Conservation (phyloP, 352 stramenopile genomes). For the Pythium folliculosum region DNA sequence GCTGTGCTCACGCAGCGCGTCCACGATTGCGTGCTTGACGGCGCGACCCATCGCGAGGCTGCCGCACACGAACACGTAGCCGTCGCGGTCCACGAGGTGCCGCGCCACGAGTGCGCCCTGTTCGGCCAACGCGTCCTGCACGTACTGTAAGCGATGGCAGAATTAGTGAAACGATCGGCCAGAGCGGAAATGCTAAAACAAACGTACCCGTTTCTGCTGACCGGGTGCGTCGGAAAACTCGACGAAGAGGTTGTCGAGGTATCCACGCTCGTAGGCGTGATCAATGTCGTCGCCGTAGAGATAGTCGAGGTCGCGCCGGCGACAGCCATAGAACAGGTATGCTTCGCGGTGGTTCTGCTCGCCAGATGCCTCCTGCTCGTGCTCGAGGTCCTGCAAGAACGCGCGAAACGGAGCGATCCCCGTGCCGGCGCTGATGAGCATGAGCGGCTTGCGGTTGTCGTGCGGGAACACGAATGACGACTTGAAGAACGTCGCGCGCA, state of each 20-base stretch:
- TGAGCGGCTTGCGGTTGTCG: conserved; percentile 56
- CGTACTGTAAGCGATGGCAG: conserved; percentile 42
- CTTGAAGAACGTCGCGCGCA: conserved; percentile 69
- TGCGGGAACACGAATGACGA: conserved; percentile 79
- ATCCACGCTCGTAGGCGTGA: conserved; percentile 34
- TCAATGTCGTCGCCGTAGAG: conserved; percentile 73
- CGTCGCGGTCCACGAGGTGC: conserved; percentile 55
- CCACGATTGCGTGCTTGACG: conserved; percentile 64
- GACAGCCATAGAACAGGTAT: conserved; percentile 83
- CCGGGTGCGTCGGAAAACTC: conserved; percentile 51
- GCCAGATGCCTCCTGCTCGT: conserved; percentile 39
- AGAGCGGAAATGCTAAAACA: background rate
- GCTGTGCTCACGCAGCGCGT: conserved; percentile 48
- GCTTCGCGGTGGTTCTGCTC: conserved; percentile 39
- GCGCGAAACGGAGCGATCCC: conserved; percentile 84
- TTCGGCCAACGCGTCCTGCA: conserved; percentile 66
- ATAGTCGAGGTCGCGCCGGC: conserved; percentile 56
- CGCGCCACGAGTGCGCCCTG: conserved; percentile 54
- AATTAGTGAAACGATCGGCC: background rate
- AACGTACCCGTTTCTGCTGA: conserved; percentile 52
- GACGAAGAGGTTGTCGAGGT: conserved; percentile 59
- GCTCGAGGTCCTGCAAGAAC: conserved; percentile 74
- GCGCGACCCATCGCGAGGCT: conserved; percentile 76
- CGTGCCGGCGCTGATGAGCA: conserved; percentile 79
- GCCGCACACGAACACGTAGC: conserved; percentile 80